Evolutionary conservation across 108 stramenopile genomes (phyloP), one percentile per base, ranked within the genome.

Genomic region (Seminavis robusta): DNA sequence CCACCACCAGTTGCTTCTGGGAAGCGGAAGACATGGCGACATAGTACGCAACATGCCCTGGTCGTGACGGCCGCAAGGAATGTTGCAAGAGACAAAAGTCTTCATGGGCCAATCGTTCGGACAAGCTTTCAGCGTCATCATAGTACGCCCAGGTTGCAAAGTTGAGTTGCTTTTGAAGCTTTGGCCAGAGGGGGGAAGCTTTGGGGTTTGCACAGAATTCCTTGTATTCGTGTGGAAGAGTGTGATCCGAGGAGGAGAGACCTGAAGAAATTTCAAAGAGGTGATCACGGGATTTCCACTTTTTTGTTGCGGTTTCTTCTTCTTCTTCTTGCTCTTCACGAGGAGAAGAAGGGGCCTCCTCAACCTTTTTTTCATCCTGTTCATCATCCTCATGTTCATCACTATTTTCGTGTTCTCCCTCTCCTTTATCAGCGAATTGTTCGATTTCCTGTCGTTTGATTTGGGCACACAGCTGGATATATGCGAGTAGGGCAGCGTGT

Each of bases 91-190:
- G 10, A 36, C 39, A 36, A 23, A 45, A 67, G 0, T 56, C 61
- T 2, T 20, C 32, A 37, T 56, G 28, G 36, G 62, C 53, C 15
- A 75, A 27, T 17, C 63, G 52, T 34, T 0, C 32, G 20, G 17
- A 17, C 23, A 75, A 29, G 13, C 30, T 56, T 9, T 74, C 76
- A 37, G 67, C 61, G 34, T 79, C 61, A 10, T 59, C 50, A 47
- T 83, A 76, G 38, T 86, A 86, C 0, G 85, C 79, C 74, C 64
- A 77, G 0, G 72, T 67, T 7, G 77, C 73, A 55, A 70, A 69
- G 26, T 77, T 49, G 13, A 80, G 29, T 50, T 63, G 57, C 31
- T 33, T 3, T 31, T 45, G 42, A 38, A 74, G 36, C 29, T 64
- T 58, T 40, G 54, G 61, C 71, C 73, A 50, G 19, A 44, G 33